Evolutionary conservation across 2,329 filamentous ascomycete species (phyloP).

Genomic region (Phaeosphaeriaceae sp.): DNA sequence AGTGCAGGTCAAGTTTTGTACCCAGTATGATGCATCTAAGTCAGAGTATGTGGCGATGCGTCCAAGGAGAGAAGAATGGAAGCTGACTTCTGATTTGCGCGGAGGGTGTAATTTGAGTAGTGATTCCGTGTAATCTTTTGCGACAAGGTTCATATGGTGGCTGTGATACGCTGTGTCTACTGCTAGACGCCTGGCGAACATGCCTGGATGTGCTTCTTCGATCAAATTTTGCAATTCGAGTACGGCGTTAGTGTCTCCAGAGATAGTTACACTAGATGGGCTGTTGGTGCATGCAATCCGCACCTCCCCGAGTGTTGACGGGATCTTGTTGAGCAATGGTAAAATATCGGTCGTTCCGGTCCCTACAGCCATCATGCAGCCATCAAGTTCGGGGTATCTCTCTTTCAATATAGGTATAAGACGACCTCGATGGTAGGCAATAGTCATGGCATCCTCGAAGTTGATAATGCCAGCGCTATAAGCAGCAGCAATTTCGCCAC

Average conservation of each 20-base stretch:
- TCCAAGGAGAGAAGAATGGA: conserved; percentile 28
- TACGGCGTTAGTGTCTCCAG: conserved; percentile 53
- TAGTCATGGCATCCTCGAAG: conserved; percentile 27
- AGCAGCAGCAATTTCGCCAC: conserved; percentile 40
- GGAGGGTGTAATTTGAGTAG: conserved; percentile 28
- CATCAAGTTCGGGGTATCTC: conserved; percentile 20
- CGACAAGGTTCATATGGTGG: conserved; percentile 30
- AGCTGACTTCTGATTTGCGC: conserved; percentile 17
- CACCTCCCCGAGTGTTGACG: conserved; percentile 10
- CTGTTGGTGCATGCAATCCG: conserved; percentile 48
- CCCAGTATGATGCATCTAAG: conserved; percentile 30
- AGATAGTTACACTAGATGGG: conserved; percentile 52
- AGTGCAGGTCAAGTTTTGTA: conserved; percentile 26
- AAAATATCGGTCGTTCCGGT: conserved; percentile 17
- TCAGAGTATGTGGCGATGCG: conserved; percentile 8
- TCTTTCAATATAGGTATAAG: conserved; percentile 28
- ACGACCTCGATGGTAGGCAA: conserved; percentile 35
- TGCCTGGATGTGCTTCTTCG: conserved; percentile 40
- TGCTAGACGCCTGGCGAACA: conserved; percentile 50
- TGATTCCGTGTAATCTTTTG: conserved; percentile 31
- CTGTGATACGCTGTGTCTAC: conserved; percentile 56
- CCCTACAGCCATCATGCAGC: conserved; percentile 33
- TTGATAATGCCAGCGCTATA: conserved; percentile 32
- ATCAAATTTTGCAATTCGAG: conserved; percentile 41
- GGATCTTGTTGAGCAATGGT: conserved; percentile 20